Evolutionary conservation across 495 filamentous ascomycete species (phyloP).

Genomic region (Penicillium steckii): DNA sequence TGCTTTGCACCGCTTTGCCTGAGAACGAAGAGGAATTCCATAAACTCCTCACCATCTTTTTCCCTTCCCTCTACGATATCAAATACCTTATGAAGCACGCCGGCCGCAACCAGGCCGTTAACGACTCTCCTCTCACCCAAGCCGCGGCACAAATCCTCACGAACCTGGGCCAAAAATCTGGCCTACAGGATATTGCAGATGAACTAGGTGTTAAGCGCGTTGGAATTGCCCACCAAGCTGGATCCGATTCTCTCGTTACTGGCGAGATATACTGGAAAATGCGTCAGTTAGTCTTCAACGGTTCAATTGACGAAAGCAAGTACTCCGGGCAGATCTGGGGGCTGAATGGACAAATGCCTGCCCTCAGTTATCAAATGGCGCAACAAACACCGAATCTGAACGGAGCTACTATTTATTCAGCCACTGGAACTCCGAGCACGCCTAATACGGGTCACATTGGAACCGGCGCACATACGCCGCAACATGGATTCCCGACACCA

Average conservation of each 20-base stretch:
- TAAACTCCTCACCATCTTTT: constrained; percentile 80
- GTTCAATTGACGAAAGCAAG: constrained; percentile 68
- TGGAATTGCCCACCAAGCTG: constrained; percentile 84
- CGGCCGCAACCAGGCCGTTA: constrained; percentile 61
- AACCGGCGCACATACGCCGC: constrained; percentile 56
- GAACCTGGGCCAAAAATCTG: constrained; percentile 80
- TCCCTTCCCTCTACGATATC: constrained; percentile 90
- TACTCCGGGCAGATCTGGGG: constrained; percentile 88
- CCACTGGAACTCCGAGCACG: constrained; percentile 66
- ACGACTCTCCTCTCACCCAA: constrained; percentile 57
- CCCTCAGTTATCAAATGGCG: constrained; percentile 44
- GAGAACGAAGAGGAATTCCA: constrained; percentile 87
- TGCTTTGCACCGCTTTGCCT: constrained; percentile 75
- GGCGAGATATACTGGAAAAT: constrained; percentile 92
- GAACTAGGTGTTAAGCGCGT: constrained; percentile 84
- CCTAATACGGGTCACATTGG: constrained; percentile 57
- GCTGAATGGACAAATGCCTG: constrained; percentile 61
- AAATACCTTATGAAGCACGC: constrained; percentile 95
- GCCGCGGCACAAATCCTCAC: constrained; percentile 66
- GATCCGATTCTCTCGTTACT: constrained; percentile 86
- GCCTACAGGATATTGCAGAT: constrained; percentile 90
- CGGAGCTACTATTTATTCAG: constrained; percentile 55
- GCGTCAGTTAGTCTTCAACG: constrained; percentile 80
- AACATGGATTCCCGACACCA: constrained; percentile 62
- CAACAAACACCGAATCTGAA: constrained; percentile 55